These are phyloP conservation scores for Botrytis fragariae DNA, from an alignment of 2,329 filamentous ascomycete species.

Conservation along the genomic window DNA sequence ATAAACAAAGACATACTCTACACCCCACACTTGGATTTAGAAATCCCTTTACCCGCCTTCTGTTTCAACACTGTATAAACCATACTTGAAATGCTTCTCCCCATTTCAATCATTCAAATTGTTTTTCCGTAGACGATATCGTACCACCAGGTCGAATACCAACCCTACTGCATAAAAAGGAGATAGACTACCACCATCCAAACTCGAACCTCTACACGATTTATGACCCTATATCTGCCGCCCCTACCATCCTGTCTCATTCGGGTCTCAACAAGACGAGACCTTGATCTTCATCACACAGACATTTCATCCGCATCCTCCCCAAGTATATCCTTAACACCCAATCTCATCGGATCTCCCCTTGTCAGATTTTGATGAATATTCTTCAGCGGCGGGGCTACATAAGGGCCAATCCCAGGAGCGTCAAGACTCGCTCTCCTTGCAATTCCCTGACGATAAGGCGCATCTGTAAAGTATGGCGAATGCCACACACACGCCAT, in stretches of 20 bases:
- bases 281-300: neutral
- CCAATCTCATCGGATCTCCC: neutral
- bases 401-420: neutral
- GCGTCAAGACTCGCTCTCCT: neutral
- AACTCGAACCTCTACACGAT: neutral
- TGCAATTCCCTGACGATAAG: neutral
- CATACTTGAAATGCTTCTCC: neutral
- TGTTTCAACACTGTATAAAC: accelerated
- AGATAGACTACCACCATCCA: neutral
- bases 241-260: too few species aligned
- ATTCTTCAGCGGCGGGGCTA: neutral
- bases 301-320: neutral
- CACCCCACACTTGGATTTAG: accelerated
- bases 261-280: neutral
- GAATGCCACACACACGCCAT: neutral
- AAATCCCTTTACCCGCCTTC: neutral
- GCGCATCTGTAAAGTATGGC: neutral
- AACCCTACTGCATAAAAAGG: too few species aligned
- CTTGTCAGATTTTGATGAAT: neutral
- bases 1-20: neutral
- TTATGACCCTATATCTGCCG: neutral
- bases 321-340: neutral
- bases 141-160: neutral
- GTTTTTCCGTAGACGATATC: neutral
- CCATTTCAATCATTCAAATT: neutral